Percentiles rank a stretch among this genome's conserved stretches.
These are phyloP conservation scores for Neurospora crassa DNA, from an alignment of 2,329 filamentous ascomycete genomes.

Conservation along the genomic window DNA sequence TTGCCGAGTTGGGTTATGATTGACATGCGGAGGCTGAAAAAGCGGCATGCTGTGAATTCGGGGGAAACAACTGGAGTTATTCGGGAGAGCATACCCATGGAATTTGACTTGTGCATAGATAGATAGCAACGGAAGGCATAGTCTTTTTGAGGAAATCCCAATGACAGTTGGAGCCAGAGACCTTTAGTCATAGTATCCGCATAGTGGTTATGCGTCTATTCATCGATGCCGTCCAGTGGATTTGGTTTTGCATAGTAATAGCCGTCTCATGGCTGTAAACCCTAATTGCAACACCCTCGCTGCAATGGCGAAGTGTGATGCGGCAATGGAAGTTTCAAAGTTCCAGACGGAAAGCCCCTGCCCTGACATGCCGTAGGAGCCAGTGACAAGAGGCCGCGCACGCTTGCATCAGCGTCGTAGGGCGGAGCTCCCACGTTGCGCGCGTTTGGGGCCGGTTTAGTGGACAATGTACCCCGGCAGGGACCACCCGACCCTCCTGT, in stretches of 20 bases:
- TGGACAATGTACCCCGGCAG: neutral
- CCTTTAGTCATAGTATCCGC: neutral
- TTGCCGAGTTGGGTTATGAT: slow-evolving; percentile 36
- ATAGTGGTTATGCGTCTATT: neutral
- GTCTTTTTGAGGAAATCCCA: neutral
- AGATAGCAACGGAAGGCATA: neutral
- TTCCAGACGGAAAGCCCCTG: neutral
- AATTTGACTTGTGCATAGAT: neutral
- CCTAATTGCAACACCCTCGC: slow-evolving; percentile 1
- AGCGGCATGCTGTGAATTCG: neutral
- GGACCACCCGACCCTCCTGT: neutral
- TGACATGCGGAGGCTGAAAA: neutral
- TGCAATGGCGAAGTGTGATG: neutral
- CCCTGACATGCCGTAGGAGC: neutral
- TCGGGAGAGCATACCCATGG: neutral
- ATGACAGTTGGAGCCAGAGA: neutral
- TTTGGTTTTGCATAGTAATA: neutral
- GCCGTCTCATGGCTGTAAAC: neutral
- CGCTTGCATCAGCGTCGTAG: neutral
- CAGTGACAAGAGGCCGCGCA: too few species aligned
- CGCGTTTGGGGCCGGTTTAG: neutral
- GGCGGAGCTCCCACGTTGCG: neutral
- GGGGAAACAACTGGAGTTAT: neutral
- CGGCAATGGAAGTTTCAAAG: slow-evolving; percentile 3
- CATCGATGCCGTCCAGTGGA: neutral